Conservation (phyloP, 805 yeast species). For the Barnettozyma sp. region DNA sequence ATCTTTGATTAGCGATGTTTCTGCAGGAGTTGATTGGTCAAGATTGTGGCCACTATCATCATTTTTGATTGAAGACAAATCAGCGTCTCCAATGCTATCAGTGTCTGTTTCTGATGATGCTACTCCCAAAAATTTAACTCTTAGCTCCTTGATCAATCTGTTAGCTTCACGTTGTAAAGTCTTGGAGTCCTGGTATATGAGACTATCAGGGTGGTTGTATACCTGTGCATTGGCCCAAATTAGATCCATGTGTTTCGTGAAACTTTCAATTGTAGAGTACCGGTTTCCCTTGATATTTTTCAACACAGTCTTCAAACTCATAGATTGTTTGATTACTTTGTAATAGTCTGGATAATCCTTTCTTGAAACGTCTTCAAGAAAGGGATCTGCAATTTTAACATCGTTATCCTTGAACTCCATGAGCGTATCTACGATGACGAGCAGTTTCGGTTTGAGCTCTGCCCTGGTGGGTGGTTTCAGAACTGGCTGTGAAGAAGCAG, state of each 20-base stretch:
- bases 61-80: too few species aligned
- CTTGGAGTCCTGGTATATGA: conserved; percentile 64
- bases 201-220: conserved; percentile 69
- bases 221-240: conserved; percentile 74
- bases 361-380: conserved; percentile 65
- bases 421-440: conserved; percentile 14
- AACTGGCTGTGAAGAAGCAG: neutral
- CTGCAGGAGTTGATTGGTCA: too few species aligned
- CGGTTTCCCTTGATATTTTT: conserved; percentile 45
- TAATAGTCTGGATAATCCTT: conserved; percentile 77
- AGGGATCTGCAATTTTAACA: conserved; percentile 53
- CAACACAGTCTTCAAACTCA: conserved; percentile 58
- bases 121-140: neutral
- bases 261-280: conserved; percentile 49
- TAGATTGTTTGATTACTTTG: conserved; percentile 62
- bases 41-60: too few species aligned
- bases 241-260: conserved; percentile 49
- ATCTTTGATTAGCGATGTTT: too few species aligned
- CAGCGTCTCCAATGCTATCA: too few species aligned
- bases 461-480: neutral
- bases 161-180: conserved; percentile 49
- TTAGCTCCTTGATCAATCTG: conserved; percentile 2
- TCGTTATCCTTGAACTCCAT: conserved; percentile 24
- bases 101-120: too few species aligned
- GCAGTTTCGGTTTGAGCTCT: conserved; percentile 13